A percentile compares a stretch with the other conserved stretches of the same genome.
These are phyloP conservation scores for Chamaecyparis obtusa DNA, from an alignment of 75 land plant species.

Conservation along the genomic window DNA sequence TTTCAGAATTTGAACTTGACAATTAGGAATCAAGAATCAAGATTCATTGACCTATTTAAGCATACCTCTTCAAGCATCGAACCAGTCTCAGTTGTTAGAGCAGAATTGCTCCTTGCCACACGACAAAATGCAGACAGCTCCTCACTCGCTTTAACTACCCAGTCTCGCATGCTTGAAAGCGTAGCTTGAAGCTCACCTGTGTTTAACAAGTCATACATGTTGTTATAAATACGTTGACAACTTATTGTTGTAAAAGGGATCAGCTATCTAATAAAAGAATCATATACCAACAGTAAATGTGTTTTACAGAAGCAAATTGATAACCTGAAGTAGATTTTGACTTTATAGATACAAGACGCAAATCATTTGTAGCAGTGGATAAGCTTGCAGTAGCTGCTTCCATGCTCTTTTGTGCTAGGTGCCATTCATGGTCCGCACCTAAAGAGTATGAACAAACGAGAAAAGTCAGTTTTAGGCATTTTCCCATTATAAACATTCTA, in stretches of 20 bases:
- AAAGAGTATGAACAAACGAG: neutral
- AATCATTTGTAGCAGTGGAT: conserved; percentile 60
- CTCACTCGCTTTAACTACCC: conserved; percentile 59
- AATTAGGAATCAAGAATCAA: no score
- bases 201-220: conserved; percentile 6
- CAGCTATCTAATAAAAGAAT: neutral
- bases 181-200: conserved; percentile 75
- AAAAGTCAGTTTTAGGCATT: neutral
- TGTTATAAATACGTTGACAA: neutral
- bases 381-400: conserved; percentile 73
- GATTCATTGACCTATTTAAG: neutral
- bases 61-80: conserved; percentile 96
- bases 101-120: conserved; percentile 62
- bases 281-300: neutral
- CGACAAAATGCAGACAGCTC: conserved; percentile 64
- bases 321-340: conserved; percentile 76
- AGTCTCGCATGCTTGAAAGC: conserved; percentile 47
- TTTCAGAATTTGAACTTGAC: no score
- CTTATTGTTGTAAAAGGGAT: neutral
- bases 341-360: conserved; percentile 53
- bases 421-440: conserved; percentile 87
- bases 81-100: conserved; percentile 89
- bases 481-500: neutral
- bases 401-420: conserved; percentile 62
- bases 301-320: neutral